Evolutionary conservation across 2,329 filamentous ascomycete genomes (phyloP), one percentile per base, ranked within the genome.

Genomic region (Ophiostoma populinum): DNA sequence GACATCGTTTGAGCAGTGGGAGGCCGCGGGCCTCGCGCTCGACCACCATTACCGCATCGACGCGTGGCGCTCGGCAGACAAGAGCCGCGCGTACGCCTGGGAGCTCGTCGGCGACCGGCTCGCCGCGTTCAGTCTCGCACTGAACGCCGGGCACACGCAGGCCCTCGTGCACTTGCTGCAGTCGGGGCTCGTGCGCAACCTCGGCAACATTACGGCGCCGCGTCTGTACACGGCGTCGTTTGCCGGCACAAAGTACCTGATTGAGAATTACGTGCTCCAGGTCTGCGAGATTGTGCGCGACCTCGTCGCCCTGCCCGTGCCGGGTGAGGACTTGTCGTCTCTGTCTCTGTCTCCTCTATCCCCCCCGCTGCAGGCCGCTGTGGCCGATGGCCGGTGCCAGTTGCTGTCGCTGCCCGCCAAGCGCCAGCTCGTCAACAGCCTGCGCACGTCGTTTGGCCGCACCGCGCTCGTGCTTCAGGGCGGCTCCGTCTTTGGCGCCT

Each of bases 401-500:
- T 35, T 38, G 12, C 32, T 40, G 12, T 32, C 42, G 7, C 12
- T 24, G 3, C 24, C 33, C 18, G 35, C 39, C 32, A 93, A 92
- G 57, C 61, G 92, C 37, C 81, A 92, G 55, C 70, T 92, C 38
- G 63, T 93, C 35, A 80, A 90, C 47, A 82, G 92, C 54, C 83
- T 83, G 8, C 67, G 86, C 9, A 82, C 90, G 51, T 81, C 83
- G 0, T 92, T 92, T 55, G 87, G 86, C 8, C 67, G 85, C 43
- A 90, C 77, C 37, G 85, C 80, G 1, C 63, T 94, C 17, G 78
- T 94, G 5, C 57, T 94, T 1, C 85, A 94, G 52, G 86, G 86
- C 32, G 86, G 87, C 11, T 80, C 83, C 27, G 87, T 92, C 39
- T 93, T 94, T 48, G 86, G 86, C 2, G 58, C 93, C 8, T 93